Base-by-base conservation (phyloP, 495 filamentous ascomycete genomes). In the Hypoxylon cercidicola region DNA sequence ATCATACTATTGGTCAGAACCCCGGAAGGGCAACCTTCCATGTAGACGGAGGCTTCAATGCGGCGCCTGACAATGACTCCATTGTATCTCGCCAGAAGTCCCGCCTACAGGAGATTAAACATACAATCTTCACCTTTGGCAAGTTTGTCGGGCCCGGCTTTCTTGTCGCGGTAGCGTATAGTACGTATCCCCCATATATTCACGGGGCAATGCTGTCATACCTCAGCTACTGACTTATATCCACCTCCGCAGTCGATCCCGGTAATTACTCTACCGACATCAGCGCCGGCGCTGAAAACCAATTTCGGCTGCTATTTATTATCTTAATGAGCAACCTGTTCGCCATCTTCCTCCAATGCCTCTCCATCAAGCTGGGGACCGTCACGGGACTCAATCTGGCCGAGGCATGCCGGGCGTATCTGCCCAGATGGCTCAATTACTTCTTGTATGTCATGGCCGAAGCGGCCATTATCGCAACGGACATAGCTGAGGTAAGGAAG, bases 211-310 rank as follows among this genome's bases (percentile, higher is more conserved):
- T 7, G 9, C 9, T 32, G 3, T 32, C 30, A 10, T 1, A 3
- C 45, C 25, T 19, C 13, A 32, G 21, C 30, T 45, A 16, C 16
- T 30, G 30, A 32, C 23, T 67, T 53, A 51, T 68, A 43, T 16
- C 51, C 34, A 69, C 72, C 15, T 59, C 64, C 11, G 86, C 89
- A 77, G 92, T 94, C 66, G 90, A 94, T 62, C 90, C 90, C 7
- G 90, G 90, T 50, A 96, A 96, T 74, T 94, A 94, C 74, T 84
- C 91, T 3, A 94, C 92, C 25, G 92, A 93, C 75, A 89, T 93
- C 50, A 85, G 89, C 30, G 92, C 88, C 39, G 89, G 89, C 60
- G 86, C 88, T 30, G 74, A 81, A 12, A 89, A 82, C 58, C 80
- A 80, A 54, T 91, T 87, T 66, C 85, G 82, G 23, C 81, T 93